Evolutionary conservation across 2,329 filamentous ascomycete species (phyloP).

Genomic region (Fusarium incarnatum): DNA sequence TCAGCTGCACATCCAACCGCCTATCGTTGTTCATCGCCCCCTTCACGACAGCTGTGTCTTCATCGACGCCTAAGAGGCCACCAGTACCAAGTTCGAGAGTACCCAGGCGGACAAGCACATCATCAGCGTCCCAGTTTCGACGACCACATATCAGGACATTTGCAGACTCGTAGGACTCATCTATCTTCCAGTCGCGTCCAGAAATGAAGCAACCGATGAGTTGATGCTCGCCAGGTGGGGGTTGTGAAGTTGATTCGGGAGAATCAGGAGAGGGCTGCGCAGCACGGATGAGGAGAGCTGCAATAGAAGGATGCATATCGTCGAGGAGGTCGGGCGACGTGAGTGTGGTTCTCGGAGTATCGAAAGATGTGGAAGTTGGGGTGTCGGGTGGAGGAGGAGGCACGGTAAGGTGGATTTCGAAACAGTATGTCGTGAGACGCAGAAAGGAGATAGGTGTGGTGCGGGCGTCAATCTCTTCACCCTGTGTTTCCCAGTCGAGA

Average conservation of each 20-base stretch:
- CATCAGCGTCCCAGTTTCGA: conserved; percentile 45
- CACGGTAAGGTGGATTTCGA: conserved; percentile 47
- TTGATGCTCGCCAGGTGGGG: conserved; percentile 42
- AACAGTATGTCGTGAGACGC: conserved; percentile 51
- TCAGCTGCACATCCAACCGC: conserved; percentile 46
- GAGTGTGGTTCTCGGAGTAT: conserved; percentile 33
- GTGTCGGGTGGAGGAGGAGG: conserved; percentile 8
- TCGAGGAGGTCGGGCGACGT: conserved; percentile 41
- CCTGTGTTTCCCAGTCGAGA: conserved; percentile 53
- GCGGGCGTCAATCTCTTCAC: conserved; percentile 48
- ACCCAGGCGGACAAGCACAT: conserved; percentile 49
- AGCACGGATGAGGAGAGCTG: conserved; percentile 41
- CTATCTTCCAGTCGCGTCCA: conserved; percentile 48
- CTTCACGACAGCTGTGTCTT: conserved; percentile 45
- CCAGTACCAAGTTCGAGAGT: conserved; percentile 46
- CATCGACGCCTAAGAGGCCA: conserved; percentile 44
- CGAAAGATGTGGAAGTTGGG: conserved; percentile 20
- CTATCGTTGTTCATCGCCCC: conserved; percentile 45
- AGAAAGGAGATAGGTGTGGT: conserved; percentile 48
- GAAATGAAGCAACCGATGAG: conserved; percentile 48
- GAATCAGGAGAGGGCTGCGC: conserved; percentile 25
- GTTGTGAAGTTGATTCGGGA: conserved; percentile 26
- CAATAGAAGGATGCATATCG: conserved; percentile 33
- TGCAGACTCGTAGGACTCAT: conserved; percentile 44
- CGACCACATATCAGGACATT: conserved; percentile 49